Conservation (phyloP, 2,329 filamentous ascomycete genomes). For the Aspergillus latus region DNA sequence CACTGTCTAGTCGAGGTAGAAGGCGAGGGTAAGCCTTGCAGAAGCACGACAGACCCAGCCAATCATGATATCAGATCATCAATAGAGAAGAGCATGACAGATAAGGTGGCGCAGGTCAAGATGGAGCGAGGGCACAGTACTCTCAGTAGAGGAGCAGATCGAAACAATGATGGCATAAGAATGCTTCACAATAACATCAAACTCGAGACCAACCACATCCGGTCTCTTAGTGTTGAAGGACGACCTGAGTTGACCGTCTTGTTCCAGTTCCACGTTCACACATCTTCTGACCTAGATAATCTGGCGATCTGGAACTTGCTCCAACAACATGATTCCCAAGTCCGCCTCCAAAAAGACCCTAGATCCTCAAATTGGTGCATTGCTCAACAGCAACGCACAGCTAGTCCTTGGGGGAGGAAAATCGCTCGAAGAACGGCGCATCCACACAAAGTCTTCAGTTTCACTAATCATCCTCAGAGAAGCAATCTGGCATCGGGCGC, state of each 20-base stretch:
- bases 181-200: neutral
- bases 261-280: neutral
- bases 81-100: neutral
- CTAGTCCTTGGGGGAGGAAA: neutral
- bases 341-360: neutral
- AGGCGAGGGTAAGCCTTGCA: neutral
- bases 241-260: neutral
- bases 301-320: neutral
- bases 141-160: too few species aligned
- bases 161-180: too few species aligned
- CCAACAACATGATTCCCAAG: neutral
- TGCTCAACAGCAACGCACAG: neutral
- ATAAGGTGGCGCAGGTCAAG: neutral
- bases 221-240: neutral
- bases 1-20: neutral
- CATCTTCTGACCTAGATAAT: too few species aligned
- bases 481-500: slow-evolving; percentile 26
- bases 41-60: neutral
- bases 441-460: slow-evolving; percentile 1
- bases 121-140: too few species aligned
- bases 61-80: neutral
- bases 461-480: neutral
- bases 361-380: too few species aligned
- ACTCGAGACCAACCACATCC: neutral
- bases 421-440: neutral